These are phyloP conservation scores for Boletus sp. DNA, from an alignment of 1,284 basidiomycete genomes.

Conservation along the genomic window DNA sequence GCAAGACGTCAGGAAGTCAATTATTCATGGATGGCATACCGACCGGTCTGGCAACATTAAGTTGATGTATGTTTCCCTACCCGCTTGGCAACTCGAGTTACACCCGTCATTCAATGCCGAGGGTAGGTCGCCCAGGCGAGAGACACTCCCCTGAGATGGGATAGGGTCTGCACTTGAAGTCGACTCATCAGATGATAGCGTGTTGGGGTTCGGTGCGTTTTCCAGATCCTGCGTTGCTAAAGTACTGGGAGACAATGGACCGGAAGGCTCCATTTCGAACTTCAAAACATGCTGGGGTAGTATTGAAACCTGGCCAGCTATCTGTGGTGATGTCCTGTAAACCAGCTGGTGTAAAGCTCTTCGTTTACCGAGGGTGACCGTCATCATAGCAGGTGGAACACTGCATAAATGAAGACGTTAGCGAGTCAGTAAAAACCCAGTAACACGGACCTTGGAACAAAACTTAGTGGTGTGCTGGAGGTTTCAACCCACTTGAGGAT, in stretches of 20 bases:
- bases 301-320: slow-evolving; percentile 6
- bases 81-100: slow-evolving; percentile 19
- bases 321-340: slow-evolving; percentile 42
- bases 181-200: neutral
- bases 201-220: neutral
- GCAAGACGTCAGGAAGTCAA: slow-evolving; percentile 9
- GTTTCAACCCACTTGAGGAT: slow-evolving; percentile 47
- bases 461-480: slow-evolving; percentile 36
- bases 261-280: slow-evolving; percentile 36
- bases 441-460: slow-evolving; percentile 51
- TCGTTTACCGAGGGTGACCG: slow-evolving; percentile 36
- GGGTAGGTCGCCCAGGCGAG: neutral
- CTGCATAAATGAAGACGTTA: slow-evolving; percentile 32
- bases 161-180: neutral
- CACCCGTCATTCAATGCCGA: neutral
- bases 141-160: neutral
- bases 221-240: neutral
- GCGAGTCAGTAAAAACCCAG: neutral
- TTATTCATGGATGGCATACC: slow-evolving; percentile 17
- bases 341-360: slow-evolving; percentile 50
- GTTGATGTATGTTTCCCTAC: slow-evolving; percentile 36
- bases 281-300: slow-evolving; percentile 29
- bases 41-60: slow-evolving; percentile 59
- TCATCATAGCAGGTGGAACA: slow-evolving; percentile 42
- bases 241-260: neutral